phyloP scores from a whole-genome alignment of 129 eudicot genomes.

The Flaveria sonorensis region DNA sequence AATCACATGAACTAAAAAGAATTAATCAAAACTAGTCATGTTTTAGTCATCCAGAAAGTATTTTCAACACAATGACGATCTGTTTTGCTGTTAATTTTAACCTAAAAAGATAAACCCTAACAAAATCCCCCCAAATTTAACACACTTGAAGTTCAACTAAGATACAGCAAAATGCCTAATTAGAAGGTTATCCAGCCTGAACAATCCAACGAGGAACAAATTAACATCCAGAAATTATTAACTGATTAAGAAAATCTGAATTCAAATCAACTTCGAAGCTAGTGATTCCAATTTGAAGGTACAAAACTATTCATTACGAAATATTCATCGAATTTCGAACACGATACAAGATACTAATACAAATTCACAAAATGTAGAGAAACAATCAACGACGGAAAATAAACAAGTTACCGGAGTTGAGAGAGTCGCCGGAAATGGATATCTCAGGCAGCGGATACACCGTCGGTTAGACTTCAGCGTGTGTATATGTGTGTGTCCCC shows the following conservation, averaged over 20 bases:
- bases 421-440: constrained; percentile 22
- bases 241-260: no score
- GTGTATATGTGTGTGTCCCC: background rate
- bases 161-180: background rate
- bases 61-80: background rate
- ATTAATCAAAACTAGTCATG: background rate
- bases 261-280: no score
- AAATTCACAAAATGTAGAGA: background rate
- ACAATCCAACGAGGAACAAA: no score
- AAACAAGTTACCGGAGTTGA: constrained; percentile 29
- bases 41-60: background rate
- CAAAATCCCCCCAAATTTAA: constrained; percentile 17
- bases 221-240: no score
- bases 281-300: background rate
- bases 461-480: constrained; percentile 1
- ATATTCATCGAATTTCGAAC: background rate
- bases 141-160: background rate
- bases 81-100: no score
- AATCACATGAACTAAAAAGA: background rate
- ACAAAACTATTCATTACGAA: constrained; percentile 5
- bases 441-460: constrained; percentile 13
- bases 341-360: background rate
- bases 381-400: background rate
- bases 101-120: background rate
- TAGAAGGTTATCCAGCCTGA: background rate